These are phyloP conservation scores for Calycina herbarum DNA, from an alignment of 2,329 filamentous ascomycete species.

Conservation along the genomic window DNA sequence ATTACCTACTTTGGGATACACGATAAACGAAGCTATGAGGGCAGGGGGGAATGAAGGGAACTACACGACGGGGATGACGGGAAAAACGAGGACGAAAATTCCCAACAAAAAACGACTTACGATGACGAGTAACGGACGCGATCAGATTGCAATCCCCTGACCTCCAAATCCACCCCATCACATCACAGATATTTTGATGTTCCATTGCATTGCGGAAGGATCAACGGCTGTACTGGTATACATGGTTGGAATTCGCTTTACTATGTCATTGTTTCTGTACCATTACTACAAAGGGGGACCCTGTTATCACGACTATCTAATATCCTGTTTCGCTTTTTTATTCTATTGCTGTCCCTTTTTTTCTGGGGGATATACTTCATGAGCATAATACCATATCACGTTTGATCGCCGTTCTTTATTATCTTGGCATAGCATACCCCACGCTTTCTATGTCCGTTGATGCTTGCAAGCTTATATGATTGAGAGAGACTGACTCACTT, in stretches of 20 bases:
- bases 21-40: neutral
- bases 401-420: constrained; percentile 8
- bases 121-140: constrained; percentile 24
- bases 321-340: neutral
- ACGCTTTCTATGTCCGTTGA: neutral
- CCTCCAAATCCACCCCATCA: neutral
- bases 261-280: constrained; percentile 8
- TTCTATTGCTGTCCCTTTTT: neutral
- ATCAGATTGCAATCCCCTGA: constrained; percentile 17
- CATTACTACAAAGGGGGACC: neutral
- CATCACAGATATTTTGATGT: constrained; percentile 9
- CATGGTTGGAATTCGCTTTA: constrained; percentile 4
- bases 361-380: neutral
- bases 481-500: neutral
- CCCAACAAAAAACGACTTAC: constrained; percentile 15
- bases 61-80: neutral
- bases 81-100: constrained; percentile 1
- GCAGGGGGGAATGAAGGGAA: neutral
- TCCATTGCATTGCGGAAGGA: constrained; percentile 18
- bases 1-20: constrained; percentile 6
- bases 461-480: neutral
- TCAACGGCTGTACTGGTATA: constrained; percentile 17
- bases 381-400: constrained; percentile 14
- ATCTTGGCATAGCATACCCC: neutral
- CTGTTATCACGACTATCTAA: neutral